These are phyloP conservation scores for Botrytis tulipae DNA, from an alignment of 2,329 filamentous ascomycete species.

Conservation along the genomic window DNA sequence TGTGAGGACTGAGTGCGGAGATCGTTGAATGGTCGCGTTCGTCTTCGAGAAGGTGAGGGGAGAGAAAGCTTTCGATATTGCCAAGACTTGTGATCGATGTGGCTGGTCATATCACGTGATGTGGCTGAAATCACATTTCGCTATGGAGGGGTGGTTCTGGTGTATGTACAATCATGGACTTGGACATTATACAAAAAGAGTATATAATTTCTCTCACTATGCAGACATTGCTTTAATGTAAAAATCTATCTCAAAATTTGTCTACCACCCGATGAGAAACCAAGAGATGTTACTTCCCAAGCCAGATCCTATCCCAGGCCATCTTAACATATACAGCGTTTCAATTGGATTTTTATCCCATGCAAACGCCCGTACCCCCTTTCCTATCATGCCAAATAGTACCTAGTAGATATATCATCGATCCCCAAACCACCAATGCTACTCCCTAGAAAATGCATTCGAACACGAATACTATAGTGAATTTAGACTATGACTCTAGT, in stretches of 20 bases:
- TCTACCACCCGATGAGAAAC: conserved; percentile 9
- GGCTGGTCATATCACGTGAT: not conserved
- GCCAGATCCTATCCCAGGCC: conserved; percentile 13
- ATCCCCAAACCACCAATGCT: conserved; percentile 1
- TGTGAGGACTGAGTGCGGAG: not conserved
- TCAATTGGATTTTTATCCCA: conserved; percentile 1
- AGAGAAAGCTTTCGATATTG: conserved; percentile 14
- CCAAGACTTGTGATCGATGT: not conserved
- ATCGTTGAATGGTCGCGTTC: not conserved
- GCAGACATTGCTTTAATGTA: conserved; percentile 13
- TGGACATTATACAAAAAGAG: not conserved
- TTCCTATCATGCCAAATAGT: conserved; percentile 28
- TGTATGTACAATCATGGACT: not conserved
- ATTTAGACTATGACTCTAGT: conserved; percentile 40
- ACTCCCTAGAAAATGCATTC: conserved; percentile 13
- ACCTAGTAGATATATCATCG: conserved; percentile 18
- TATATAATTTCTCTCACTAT: not conserved
- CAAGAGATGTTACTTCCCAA: conserved; percentile 17
- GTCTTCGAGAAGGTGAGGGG: not conserved
- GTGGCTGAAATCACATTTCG: not conserved
- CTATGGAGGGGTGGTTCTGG: not conserved
- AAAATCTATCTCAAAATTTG: conserved; percentile 14
- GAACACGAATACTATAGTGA: conserved; percentile 19
- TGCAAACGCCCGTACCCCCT: conserved; percentile 24
- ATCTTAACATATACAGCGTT: conserved; percentile 14